A percentile compares a stretch with the other conserved stretches of the same genome.
These are phyloP conservation scores for Lactarius tabidus DNA, from an alignment of 768 basidiomycete species.

Conservation along the genomic window DNA sequence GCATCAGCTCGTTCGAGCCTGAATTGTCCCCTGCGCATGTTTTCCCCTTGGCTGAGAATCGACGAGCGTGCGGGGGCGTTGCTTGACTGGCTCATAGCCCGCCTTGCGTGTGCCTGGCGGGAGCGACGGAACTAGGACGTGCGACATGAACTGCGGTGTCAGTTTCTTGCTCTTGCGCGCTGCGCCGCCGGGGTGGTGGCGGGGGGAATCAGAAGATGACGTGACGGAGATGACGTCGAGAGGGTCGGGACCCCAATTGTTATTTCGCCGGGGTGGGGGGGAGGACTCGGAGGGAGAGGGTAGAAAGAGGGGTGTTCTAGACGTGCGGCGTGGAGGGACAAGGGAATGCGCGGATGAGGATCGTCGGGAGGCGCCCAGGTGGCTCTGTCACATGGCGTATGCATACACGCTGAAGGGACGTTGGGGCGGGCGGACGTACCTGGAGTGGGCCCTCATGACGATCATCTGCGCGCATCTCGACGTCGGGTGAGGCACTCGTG, in stretches of 20 bases:
- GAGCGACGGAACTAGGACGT: constrained; percentile 7
- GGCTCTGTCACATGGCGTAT: constrained; percentile 8
- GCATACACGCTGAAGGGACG: neutral
- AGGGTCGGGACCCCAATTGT: no score
- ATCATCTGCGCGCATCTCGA: neutral
- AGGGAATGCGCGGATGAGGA: neutral
- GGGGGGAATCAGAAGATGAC: no score
- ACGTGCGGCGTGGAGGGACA: neutral
- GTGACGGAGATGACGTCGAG: no score
- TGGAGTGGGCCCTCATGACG: neutral
- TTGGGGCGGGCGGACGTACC: constrained; percentile 6
- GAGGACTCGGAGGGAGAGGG: no score
- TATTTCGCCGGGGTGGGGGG: no score
- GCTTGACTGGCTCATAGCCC: neutral
- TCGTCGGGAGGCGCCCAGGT: neutral
- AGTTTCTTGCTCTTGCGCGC: neutral
- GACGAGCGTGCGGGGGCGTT: neutral
- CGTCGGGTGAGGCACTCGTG: no score
- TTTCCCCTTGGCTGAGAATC: neutral
- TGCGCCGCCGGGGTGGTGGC: neutral
- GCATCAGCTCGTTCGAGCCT: neutral
- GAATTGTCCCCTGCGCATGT: neutral
- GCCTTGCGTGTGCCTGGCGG: neutral
- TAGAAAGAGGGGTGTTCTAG: neutral
- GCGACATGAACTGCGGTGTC: neutral